phyloP scores from a whole-genome alignment of 257 asterid species.

The Eustoma russellianum region DNA sequence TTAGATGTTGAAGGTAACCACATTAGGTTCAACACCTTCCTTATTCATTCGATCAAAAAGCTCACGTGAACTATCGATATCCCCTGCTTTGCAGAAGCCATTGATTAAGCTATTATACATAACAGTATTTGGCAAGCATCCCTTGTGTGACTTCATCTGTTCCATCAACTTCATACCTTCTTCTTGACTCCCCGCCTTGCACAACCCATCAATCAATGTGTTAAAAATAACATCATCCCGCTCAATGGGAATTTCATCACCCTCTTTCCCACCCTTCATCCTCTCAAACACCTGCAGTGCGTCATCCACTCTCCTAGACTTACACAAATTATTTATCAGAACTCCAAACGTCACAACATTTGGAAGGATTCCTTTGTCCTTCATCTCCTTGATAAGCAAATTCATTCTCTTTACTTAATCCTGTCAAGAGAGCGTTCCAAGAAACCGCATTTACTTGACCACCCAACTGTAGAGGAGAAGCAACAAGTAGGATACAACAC shows the following conservation, averaged over 20 bases:
- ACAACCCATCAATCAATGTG: slow-evolving; percentile 71
- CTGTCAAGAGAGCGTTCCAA: slow-evolving; percentile 56
- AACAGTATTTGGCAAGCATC: slow-evolving; percentile 39
- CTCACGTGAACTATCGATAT: slow-evolving; percentile 42
- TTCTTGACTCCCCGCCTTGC: slow-evolving; percentile 78
- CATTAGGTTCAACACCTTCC: slow-evolving; percentile 35
- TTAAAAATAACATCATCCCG: slow-evolving; percentile 60
- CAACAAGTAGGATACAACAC: too few species aligned
- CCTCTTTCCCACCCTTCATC: slow-evolving; percentile 40
- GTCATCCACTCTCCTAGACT: slow-evolving; percentile 45
- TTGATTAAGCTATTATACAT: slow-evolving; percentile 49
- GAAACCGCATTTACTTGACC: slow-evolving; percentile 27
- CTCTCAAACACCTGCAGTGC: slow-evolving; percentile 59
- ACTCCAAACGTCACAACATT: slow-evolving; percentile 56
- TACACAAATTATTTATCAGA: slow-evolving; percentile 59
- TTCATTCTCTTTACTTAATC: slow-evolving; percentile 56
- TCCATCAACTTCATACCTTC: slow-evolving; percentile 63
- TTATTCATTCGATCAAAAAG: slow-evolving; percentile 52
- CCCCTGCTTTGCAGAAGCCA: slow-evolving; percentile 81
- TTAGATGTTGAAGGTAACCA: slow-evolving; percentile 43
- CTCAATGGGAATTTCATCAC: slow-evolving; percentile 25
- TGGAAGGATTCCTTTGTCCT: slow-evolving; percentile 52
- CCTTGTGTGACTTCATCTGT: slow-evolving; percentile 37
- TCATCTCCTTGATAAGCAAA: slow-evolving; percentile 67
- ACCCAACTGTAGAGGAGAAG: too few species aligned